Evolutionary conservation across 2,329 filamentous ascomycete species (phyloP).

Genomic region (Colletotrichum filicis): DNA sequence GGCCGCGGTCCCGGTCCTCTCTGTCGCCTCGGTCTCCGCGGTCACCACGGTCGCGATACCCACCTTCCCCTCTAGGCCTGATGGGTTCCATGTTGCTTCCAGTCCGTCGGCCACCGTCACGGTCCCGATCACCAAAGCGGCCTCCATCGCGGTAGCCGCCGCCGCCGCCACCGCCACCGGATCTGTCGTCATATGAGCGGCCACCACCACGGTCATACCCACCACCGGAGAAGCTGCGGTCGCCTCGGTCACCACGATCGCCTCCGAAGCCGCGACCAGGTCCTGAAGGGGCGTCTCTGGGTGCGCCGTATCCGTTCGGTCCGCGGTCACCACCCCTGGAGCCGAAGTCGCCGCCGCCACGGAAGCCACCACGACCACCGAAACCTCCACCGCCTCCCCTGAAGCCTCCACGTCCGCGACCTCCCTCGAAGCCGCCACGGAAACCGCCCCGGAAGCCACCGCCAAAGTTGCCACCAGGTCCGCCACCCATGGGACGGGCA

Average conservation of each 20-base stretch:
- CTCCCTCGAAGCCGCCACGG: slow-evolving; percentile 50
- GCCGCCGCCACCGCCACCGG: slow-evolving; percentile 53
- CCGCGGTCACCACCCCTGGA: slow-evolving; percentile 52
- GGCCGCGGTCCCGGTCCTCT: slow-evolving; percentile 60
- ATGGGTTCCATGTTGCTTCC: slow-evolving; percentile 89
- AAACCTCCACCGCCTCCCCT: slow-evolving; percentile 59
- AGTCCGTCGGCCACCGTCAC: slow-evolving; percentile 56
- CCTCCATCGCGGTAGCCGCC: slow-evolving; percentile 52
- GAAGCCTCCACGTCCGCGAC: slow-evolving; percentile 49
- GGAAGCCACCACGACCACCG: slow-evolving; percentile 66
- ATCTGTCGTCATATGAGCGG: slow-evolving; percentile 71
- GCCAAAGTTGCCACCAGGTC: slow-evolving; percentile 69
- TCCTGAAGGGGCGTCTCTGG: slow-evolving; percentile 70
- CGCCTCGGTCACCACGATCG: slow-evolving; percentile 56
- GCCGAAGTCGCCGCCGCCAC: slow-evolving; percentile 57
- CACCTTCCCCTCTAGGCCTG: slow-evolving; percentile 70
- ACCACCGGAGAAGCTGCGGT: slow-evolving; percentile 56
- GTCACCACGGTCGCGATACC: slow-evolving; percentile 63
- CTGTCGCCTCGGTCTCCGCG: slow-evolving; percentile 46
- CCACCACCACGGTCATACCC: slow-evolving; percentile 67
- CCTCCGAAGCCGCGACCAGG: slow-evolving; percentile 56
- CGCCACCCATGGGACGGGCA: slow-evolving; percentile 73
- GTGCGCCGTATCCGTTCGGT: slow-evolving; percentile 62
- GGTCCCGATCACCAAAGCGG: slow-evolving; percentile 43
- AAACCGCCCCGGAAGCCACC: slow-evolving; percentile 63